phyloP scores from a whole-genome alignment of 2,329 filamentous ascomycete genomes.

The Chrysoporthe deuterocubensis region DNA sequence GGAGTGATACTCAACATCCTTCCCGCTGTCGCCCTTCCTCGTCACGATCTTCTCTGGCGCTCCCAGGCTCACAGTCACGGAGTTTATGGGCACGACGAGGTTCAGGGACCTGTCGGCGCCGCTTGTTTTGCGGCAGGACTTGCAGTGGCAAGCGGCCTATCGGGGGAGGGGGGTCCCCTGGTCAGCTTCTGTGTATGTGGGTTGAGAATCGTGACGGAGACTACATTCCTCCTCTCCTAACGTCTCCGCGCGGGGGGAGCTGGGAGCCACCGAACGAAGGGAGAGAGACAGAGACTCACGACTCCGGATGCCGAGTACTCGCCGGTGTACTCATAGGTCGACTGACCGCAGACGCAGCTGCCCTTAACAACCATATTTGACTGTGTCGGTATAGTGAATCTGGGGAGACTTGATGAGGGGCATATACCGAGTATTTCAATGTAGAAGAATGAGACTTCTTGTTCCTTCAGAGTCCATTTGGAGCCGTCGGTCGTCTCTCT shows the following conservation, averaged over 20 bases:
- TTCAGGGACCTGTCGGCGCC: conserved; percentile 21
- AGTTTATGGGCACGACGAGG: conserved; percentile 13
- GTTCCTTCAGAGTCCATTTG: too few relatives aligned
- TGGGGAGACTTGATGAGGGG: background rate
- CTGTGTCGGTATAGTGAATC: background rate
- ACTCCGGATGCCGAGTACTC: conserved; percentile 6
- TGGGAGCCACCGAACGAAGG: background rate
- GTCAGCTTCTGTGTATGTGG: background rate
- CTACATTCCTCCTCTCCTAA: too few relatives aligned
- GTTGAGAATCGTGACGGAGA: background rate
- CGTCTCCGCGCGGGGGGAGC: too few relatives aligned
- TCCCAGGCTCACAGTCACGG: conserved; percentile 12
- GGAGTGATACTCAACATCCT: conserved; percentile 16
- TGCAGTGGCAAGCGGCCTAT: conserved; percentile 21
- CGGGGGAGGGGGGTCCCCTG: background rate
- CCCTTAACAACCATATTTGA: conserved; percentile 18
- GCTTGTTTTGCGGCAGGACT: conserved; percentile 23
- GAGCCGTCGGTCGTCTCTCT: background rate
- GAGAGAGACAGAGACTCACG: background rate
- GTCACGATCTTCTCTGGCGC: conserved; percentile 18
- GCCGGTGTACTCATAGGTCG: conserved; percentile 21
- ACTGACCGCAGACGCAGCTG: conserved; percentile 21
- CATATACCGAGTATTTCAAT: background rate
- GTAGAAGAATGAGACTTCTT: too few relatives aligned
- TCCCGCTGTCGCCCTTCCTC: conserved; percentile 21